These are phyloP conservation scores for Termitomyces sp. DNA, from an alignment of 768 basidiomycete species.

Conservation along the genomic window DNA sequence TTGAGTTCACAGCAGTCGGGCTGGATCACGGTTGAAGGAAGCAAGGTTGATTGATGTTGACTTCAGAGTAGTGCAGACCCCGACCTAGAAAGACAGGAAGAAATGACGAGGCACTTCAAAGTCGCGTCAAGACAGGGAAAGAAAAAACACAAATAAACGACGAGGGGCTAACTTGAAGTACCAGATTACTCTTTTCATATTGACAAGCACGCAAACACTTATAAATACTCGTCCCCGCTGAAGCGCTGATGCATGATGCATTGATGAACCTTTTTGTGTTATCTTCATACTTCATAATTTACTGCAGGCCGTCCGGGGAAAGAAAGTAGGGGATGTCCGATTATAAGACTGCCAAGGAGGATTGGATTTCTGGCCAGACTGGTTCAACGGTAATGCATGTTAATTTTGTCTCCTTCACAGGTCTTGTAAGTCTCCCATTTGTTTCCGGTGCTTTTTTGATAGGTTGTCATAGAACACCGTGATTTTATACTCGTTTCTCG, in stretches of 20 bases:
- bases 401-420: conserved; percentile 54
- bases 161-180: no score
- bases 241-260: no score
- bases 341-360: conserved; percentile 80
- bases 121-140: no score
- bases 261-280: neutral
- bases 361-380: conserved; percentile 69
- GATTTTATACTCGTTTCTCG: conserved; percentile 57
- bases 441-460: neutral
- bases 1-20: no score
- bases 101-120: no score
- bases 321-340: conserved; percentile 4
- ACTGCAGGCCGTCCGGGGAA: neutral
- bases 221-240: neutral
- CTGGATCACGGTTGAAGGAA: no score
- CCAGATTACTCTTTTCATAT: no score
- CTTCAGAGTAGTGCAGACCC: no score
- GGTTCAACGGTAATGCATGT: conserved; percentile 69
- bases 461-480: conserved; percentile 54
- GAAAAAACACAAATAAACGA: no score
- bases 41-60: no score
- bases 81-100: no score
- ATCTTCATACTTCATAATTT: neutral
- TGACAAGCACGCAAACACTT: neutral
- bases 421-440: conserved; percentile 23